These are phyloP conservation scores for Phytopythium sindhum DNA, from an alignment of 352 stramenopile genomes.

Conservation along the genomic window DNA sequence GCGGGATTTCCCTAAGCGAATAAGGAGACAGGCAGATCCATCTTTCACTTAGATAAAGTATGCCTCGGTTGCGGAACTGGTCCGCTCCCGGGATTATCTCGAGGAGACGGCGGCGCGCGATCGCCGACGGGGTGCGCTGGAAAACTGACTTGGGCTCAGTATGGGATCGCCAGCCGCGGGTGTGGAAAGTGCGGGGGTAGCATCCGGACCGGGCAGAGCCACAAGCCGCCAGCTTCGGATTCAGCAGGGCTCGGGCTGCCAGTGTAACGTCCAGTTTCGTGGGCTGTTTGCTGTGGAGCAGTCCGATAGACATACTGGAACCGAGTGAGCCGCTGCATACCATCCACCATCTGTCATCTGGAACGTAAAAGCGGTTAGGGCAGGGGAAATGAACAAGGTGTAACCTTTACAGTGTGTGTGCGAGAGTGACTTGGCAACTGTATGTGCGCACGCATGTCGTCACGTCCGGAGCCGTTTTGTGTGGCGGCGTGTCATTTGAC, in stretches of 20 bases:
- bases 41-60: background rate
- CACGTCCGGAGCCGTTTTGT: background rate
- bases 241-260: background rate
- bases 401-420: background rate
- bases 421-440: background rate
- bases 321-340: background rate
- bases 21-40: constrained; percentile 1
- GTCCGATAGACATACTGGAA: background rate
- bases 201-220: background rate
- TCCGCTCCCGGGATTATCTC: background rate
- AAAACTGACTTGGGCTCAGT: background rate
- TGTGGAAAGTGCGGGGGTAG: background rate
- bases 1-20: background rate
- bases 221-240: background rate
- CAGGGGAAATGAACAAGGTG: background rate
- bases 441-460: background rate
- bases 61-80: background rate
- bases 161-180: background rate
- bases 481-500: background rate
- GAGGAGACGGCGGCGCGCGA: background rate
- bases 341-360: background rate
- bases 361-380: background rate
- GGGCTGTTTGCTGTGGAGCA: no score
- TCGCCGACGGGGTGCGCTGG: background rate
- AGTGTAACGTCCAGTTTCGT: constrained; percentile 1